phyloP scores from a whole-genome alignment of 345 rosid genomes.

The Ricinus communis region DNA sequence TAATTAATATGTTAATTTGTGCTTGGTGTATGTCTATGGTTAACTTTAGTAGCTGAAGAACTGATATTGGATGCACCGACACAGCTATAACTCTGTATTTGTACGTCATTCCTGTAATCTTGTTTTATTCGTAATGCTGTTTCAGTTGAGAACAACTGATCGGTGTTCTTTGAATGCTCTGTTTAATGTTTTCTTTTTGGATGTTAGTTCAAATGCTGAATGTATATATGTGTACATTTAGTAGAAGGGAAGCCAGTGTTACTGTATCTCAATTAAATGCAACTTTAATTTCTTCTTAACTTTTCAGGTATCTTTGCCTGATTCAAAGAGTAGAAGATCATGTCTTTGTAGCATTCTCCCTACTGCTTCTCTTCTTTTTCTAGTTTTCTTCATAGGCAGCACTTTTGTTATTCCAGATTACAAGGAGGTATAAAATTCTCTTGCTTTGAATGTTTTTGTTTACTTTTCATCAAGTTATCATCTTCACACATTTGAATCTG shows the following conservation, averaged over 20 bases:
- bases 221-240: background rate
- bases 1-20: background rate
- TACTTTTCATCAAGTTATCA: background rate
- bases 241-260: background rate
- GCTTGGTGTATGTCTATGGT: background rate
- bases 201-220: background rate
- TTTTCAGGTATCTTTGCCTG: conserved; percentile 38
- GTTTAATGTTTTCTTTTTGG: too few species aligned
- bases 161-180: too few species aligned
- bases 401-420: conserved; percentile 35
- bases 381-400: conserved; percentile 41
- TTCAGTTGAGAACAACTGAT: too few species aligned
- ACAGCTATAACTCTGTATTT: too few species aligned
- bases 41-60: too few species aligned
- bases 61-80: background rate
- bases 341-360: conserved; percentile 39
- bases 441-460: background rate
- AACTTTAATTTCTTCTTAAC: too few species aligned
- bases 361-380: conserved; percentile 40
- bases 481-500: background rate
- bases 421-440: conserved; percentile 37
- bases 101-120: too few species aligned
- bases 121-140: too few species aligned
- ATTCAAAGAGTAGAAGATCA: conserved; percentile 38
- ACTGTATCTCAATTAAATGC: too few species aligned